Evolutionary conservation across 495 filamentous ascomycete genomes (phyloP).

Genomic region (Staphylotrichum longicolle): DNA sequence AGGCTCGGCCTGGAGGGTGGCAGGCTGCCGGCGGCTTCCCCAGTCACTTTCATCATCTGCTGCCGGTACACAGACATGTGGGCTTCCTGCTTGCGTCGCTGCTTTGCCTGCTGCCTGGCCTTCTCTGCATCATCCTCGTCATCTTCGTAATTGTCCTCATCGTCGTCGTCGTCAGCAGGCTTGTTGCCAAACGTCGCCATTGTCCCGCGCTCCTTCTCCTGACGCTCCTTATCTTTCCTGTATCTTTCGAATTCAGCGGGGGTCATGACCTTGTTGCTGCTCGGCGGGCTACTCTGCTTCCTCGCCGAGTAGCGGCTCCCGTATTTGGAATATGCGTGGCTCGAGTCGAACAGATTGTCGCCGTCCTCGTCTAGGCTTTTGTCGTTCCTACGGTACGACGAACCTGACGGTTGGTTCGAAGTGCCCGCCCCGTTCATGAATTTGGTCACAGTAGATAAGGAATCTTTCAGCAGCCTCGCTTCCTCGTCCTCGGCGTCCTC

Average conservation of each 20-base stretch:
- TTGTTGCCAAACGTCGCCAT: constrained; percentile 26
- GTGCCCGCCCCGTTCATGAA: constrained; percentile 35
- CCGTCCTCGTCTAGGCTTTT: constrained; percentile 37
- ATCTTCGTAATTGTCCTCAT: constrained; percentile 64
- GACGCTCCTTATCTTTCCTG: constrained; percentile 71
- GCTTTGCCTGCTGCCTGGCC: constrained; percentile 66
- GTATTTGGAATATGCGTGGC: constrained; percentile 55
- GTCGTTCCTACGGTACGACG: constrained; percentile 41
- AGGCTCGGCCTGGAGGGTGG: constrained; percentile 42
- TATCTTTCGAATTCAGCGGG: constrained; percentile 84
- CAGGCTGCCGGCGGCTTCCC: constrained; percentile 55
- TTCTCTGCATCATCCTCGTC: constrained; percentile 84
- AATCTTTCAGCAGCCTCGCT: constrained; percentile 62
- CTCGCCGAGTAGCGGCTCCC: constrained; percentile 43
- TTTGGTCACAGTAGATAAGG: constrained; percentile 51
- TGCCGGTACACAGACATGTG: constrained; percentile 88
- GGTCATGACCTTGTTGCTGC: constrained; percentile 77
- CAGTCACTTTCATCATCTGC: constrained; percentile 96
- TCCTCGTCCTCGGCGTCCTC: constrained; percentile 64
- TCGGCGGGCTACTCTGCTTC: constrained; percentile 37
- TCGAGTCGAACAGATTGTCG: constrained; percentile 49
- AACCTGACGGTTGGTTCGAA: constrained; percentile 18
- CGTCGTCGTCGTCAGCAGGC: constrained; percentile 51
- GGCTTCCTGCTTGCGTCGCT: constrained; percentile 85
- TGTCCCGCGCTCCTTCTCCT: constrained; percentile 65